Evolutionary conservation across 2,329 filamentous ascomycete species (phyloP).

Genomic region (Fusarium tuaranense): DNA sequence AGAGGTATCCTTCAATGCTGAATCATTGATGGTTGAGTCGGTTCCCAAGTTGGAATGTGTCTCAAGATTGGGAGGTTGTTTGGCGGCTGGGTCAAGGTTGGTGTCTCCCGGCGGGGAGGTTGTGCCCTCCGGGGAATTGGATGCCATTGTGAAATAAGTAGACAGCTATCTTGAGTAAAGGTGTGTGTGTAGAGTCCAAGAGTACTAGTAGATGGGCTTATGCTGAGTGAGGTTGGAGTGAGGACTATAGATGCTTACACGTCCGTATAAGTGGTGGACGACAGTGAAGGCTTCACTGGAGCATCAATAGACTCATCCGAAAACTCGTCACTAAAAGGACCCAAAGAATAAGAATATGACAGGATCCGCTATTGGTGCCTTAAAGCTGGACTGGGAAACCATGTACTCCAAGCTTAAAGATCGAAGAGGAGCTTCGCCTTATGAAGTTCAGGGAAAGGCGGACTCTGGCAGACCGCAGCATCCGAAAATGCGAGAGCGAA

Average conservation of each 20-base stretch:
- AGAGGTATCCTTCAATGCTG: neutral
- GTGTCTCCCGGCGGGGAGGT: neutral
- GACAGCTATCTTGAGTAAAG: neutral
- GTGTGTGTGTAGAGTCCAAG: neutral
- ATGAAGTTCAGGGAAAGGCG: constrained; percentile 20
- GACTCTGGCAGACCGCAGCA: neutral
- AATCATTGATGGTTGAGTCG: constrained; percentile 6
- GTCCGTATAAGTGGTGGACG: neutral
- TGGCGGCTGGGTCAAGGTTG: neutral
- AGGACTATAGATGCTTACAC: neutral
- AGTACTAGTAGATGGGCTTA: neutral
- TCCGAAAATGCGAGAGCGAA: neutral
- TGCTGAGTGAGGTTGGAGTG: neutral
- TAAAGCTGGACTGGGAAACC: neutral
- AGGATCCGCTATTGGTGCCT: neutral
- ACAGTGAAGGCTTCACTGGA: constrained; percentile 4
- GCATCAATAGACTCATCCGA: neutral
- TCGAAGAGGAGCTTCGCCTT: neutral
- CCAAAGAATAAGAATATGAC: neutral
- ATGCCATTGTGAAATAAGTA: constrained; percentile 1
- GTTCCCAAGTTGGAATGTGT: neutral
- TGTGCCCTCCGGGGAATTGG: neutral
- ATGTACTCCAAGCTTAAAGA: neutral
- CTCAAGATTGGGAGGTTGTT: neutral
- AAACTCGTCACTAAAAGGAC: neutral